Percentiles rank a stretch among this genome's conserved stretches.
These are phyloP conservation scores for Candida odintsovae DNA, from an alignment of 805 yeast species.

Conservation along the genomic window DNA sequence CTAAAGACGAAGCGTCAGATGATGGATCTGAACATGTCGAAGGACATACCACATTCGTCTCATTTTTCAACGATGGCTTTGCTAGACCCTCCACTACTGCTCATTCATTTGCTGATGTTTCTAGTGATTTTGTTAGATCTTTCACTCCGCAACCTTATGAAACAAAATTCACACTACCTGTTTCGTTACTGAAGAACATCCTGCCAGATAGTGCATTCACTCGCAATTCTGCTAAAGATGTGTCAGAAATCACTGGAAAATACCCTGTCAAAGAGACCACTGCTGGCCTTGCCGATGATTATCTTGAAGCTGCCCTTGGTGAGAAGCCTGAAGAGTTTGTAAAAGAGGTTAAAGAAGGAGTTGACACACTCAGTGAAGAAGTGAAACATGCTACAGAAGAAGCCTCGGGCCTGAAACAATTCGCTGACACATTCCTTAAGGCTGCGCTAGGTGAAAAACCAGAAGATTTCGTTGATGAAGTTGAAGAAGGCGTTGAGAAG, in stretches of 20 bases:
- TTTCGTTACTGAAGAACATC: not conserved
- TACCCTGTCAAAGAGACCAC: not conserved
- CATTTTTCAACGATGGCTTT: slow-evolving; percentile 11
- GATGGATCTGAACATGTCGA: not conserved
- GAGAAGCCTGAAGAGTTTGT: slow-evolving; percentile 2
- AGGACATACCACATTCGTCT: slow-evolving; percentile 13
- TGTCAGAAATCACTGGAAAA: not conserved
- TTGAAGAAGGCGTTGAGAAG: not conserved
- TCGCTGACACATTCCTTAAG: not conserved
- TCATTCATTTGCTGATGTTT: slow-evolving; percentile 12
- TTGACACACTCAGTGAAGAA: not conserved
- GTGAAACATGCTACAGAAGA: not conserved
- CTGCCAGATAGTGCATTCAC: not conserved
- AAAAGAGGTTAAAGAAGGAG: not conserved
- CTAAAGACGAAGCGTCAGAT: not conserved
- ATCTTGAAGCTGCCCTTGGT: not conserved
- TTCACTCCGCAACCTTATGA: not conserved
- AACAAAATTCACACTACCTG: not conserved
- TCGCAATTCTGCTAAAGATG: not conserved
- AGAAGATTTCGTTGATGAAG: slow-evolving; percentile 1
- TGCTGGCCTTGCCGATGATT: not conserved
- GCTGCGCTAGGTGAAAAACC: slow-evolving; percentile 2
- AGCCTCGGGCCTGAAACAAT: not conserved
- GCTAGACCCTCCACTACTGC: not conserved
- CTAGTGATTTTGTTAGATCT: slow-evolving; percentile 11